These are phyloP conservation scores for Noccaea caerulescens DNA, from an alignment of 345 rosid species.

Conservation along the genomic window DNA sequence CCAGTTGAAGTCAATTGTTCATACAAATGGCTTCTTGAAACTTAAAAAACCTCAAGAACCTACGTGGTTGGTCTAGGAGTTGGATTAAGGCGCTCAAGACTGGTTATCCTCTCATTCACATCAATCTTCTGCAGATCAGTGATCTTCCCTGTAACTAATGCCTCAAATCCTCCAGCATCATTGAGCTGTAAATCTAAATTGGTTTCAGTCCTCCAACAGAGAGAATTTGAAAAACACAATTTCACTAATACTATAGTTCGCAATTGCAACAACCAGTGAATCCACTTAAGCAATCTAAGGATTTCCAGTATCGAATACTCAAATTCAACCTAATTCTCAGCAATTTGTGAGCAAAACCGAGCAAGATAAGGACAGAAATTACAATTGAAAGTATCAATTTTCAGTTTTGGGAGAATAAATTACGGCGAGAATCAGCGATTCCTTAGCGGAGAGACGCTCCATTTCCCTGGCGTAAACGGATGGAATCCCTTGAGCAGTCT, in stretches of 20 bases:
- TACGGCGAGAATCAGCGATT: constrained; percentile 92
- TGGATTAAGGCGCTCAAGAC: constrained; percentile 89
- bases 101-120: constrained; percentile 81
- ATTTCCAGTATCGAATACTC: not conserved
- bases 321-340: constrained; percentile 10
- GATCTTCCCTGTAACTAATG: constrained; percentile 70
- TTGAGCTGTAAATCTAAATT: constrained; percentile 56
- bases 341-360: not conserved
- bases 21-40: not conserved
- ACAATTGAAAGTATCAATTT: not conserved
- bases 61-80: constrained; percentile 97
- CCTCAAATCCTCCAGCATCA: constrained; percentile 92
- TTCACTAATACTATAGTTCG: not conserved
- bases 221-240: not conserved
- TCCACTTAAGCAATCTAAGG: not conserved
- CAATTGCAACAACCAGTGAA: not conserved
- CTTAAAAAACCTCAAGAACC: constrained; percentile 25
- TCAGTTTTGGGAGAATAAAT: not conserved
- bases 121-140: constrained; percentile 79
- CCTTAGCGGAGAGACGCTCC: constrained; percentile 98
- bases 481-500: constrained; percentile 69
- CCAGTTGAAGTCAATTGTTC: constrained; percentile 43
- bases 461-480: constrained; percentile 89
- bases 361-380: not conserved
- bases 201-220: constrained; percentile 5